Percentiles rank a stretch among this genome's conserved stretches.
Evolutionary conservation across 2,329 filamentous ascomycete genomes (phyloP).

Genomic region (Cladosporium sp.): DNA sequence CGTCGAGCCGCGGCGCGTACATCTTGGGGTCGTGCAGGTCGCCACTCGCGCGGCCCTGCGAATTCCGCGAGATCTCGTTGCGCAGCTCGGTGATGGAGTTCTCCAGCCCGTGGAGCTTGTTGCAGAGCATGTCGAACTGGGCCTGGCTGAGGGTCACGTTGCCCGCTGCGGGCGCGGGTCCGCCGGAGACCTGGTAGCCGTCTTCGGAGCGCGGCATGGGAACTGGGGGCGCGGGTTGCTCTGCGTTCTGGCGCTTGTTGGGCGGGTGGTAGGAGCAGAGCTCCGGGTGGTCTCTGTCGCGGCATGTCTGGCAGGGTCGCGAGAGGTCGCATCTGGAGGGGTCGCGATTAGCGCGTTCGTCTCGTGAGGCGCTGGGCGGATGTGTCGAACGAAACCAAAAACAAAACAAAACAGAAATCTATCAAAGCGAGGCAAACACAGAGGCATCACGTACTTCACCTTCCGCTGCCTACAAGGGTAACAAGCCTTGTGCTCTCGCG

Average conservation of each 20-base stretch:
- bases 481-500: slow-evolving; percentile 47
- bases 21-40: not conserved
- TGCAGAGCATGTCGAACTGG: slow-evolving; percentile 45
- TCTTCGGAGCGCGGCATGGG: slow-evolving; percentile 11
- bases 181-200: not conserved
- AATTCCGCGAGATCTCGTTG: slow-evolving; percentile 24
- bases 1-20: not conserved
- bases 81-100: slow-evolving; percentile 40
- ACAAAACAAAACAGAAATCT: not conserved
- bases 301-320: slow-evolving; percentile 46
- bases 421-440: not conserved
- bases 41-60: not conserved
- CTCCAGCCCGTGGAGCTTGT: slow-evolving; percentile 43
- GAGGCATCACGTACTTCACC: slow-evolving; percentile 25
- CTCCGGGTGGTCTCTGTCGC: slow-evolving; percentile 46
- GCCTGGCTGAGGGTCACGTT: slow-evolving; percentile 29
- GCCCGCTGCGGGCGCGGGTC: not conserved
- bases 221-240: slow-evolving; percentile 14
- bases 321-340: slow-evolving; percentile 38
- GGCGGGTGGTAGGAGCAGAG: slow-evolving; percentile 39
- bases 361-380: too few species aligned
- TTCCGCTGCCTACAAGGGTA: slow-evolving; percentile 44
- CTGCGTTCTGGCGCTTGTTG: slow-evolving; percentile 30
- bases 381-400: not conserved
- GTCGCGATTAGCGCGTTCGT: not conserved